Evolutionary conservation across 2,329 filamentous ascomycete species (phyloP).

Genomic region (Ophiocordyceps sinensis): DNA sequence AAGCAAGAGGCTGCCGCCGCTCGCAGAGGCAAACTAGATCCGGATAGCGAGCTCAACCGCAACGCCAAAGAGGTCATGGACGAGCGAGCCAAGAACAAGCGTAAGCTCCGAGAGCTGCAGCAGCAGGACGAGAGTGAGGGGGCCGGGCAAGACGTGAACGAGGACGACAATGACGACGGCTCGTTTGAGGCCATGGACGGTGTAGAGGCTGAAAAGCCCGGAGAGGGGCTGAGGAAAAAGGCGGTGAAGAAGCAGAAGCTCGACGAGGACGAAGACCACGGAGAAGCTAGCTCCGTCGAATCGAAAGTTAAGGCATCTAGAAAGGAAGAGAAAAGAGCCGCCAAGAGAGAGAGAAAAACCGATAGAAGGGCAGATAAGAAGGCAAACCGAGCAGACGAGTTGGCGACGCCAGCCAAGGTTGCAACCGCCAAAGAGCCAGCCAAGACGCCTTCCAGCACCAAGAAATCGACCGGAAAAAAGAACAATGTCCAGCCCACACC

Average conservation of each 20-base stretch:
- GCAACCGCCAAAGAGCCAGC: conserved; percentile 5
- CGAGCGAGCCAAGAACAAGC: conserved; percentile 61
- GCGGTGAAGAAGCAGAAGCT: conserved; percentile 38
- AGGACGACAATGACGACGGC: conserved; percentile 30
- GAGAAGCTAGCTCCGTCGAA: conserved; percentile 20
- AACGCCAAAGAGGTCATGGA: conserved; percentile 90
- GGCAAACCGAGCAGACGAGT: conserved; percentile 13
- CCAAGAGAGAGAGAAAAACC: conserved; percentile 29
- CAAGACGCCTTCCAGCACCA: conserved; percentile 8
- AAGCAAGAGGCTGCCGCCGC: conserved; percentile 75
- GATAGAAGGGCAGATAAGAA: conserved; percentile 17
- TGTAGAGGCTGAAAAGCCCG: conserved; percentile 45
- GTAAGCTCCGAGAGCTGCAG: conserved; percentile 56
- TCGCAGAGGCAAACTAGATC: conserved; percentile 79
- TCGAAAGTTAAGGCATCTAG: conserved; percentile 36
- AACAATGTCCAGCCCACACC: conserved; percentile 7
- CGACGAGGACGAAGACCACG: conserved; percentile 12
- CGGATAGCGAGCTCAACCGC: conserved; percentile 64
- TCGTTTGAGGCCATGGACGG: conserved; percentile 32
- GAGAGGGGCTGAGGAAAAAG: conserved; percentile 45
- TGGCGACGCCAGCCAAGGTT: conserved; percentile 3
- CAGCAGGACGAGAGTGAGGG: conserved; percentile 24
- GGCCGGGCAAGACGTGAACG: conserved; percentile 25
- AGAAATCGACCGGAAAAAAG: conserved; percentile 11
- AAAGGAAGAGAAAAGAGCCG: conserved; percentile 38